Evolutionary conservation across 78 protist genomes (phyloP).

Genomic region (Salpingoeca rosetta): DNA sequence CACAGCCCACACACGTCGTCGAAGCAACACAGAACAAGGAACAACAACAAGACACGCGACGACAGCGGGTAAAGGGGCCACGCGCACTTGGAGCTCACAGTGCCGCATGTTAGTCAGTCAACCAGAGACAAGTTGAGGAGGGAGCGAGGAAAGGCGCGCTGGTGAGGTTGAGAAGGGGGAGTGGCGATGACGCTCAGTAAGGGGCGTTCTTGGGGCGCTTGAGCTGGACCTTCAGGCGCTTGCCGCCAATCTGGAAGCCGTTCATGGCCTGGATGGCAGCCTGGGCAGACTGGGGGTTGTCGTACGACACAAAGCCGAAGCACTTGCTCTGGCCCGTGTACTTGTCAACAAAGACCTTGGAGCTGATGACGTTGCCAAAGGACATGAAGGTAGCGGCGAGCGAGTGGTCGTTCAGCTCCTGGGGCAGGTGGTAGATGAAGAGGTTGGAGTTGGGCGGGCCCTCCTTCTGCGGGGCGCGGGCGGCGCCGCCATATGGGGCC

Average conservation of each 20-base stretch:
- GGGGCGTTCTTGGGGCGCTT: conserved; percentile 48
- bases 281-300: conserved; percentile 50
- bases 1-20: too few relatives aligned
- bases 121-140: too few relatives aligned
- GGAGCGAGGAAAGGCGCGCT: too few relatives aligned
- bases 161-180: too few relatives aligned
- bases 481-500: not conserved
- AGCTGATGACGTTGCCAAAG: conserved; percentile 52
- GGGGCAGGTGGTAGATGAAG: conserved; percentile 66
- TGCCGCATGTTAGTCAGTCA: too few relatives aligned
- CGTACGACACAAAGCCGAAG: conserved; percentile 69
- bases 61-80: too few relatives aligned
- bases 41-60: too few relatives aligned
- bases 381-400: conserved; percentile 41
- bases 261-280: conserved; percentile 55
- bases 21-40: too few relatives aligned
- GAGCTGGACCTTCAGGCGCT: conserved; percentile 62
- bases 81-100: too few relatives aligned
- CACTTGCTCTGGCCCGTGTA: conserved; percentile 59
- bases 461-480: not conserved
- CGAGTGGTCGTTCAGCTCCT: conserved; percentile 42
- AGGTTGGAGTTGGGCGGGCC: conserved; percentile 68
- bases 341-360: conserved; percentile 63
- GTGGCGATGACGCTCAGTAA: too few relatives aligned
- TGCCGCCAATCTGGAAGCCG: conserved; percentile 55